Conservation (phyloP, 371 early-diverging fungal species). For the Capillidium rhysosporum region DNA sequence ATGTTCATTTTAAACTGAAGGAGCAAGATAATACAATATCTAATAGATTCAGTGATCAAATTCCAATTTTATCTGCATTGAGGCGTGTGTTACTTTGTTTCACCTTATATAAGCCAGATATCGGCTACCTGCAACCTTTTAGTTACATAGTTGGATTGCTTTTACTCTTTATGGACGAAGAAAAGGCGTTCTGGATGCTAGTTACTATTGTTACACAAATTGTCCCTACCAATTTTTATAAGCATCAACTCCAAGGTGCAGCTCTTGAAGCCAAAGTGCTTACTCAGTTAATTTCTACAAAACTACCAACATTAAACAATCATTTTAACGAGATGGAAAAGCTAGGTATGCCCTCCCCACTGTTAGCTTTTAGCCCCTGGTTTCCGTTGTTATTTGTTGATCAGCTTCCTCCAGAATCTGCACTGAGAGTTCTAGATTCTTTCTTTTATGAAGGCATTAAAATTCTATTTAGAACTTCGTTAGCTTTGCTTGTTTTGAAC, state of each 20-base stretch:
- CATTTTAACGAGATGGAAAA: slow-evolving; percentile 25
- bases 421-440: slow-evolving; percentile 66
- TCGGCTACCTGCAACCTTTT: slow-evolving; percentile 73
- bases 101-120: slow-evolving; percentile 30
- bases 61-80: slow-evolving; percentile 33
- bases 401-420: slow-evolving; percentile 53
- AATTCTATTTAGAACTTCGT: slow-evolving; percentile 50
- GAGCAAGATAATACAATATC: slow-evolving; percentile 14
- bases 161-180: slow-evolving; percentile 53
- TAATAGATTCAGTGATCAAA: slow-evolving; percentile 20
- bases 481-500: slow-evolving; percentile 48
- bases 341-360: slow-evolving; percentile 37
- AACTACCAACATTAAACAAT: slow-evolving; percentile 30
- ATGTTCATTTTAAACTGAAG: slow-evolving; percentile 34
- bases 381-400: slow-evolving; percentile 61
- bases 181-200: slow-evolving; percentile 63
- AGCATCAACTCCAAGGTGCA: slow-evolving; percentile 50
- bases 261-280: slow-evolving; percentile 56
- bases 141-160: slow-evolving; percentile 63
- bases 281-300: slow-evolving; percentile 31
- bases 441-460: slow-evolving; percentile 68
- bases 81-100: slow-evolving; percentile 52
- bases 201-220: slow-evolving; percentile 47
- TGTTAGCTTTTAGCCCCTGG: slow-evolving; percentile 63
- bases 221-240: slow-evolving; percentile 58